These are phyloP conservation scores for Cenchrus purpureus DNA, from an alignment of 176 grass and related monocot species.

Conservation along the genomic window DNA sequence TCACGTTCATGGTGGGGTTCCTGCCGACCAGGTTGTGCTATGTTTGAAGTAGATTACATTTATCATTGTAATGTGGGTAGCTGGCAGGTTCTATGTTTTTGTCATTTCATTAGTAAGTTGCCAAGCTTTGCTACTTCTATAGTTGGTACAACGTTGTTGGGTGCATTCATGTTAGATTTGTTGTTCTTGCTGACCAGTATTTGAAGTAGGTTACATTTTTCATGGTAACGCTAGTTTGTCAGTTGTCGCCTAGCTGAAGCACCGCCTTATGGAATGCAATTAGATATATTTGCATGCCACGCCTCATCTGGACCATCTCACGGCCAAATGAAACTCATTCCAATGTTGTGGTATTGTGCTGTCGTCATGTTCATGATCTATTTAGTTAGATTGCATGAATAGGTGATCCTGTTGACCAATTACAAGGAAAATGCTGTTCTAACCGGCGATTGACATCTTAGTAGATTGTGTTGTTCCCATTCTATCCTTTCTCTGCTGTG, in stretches of 20 bases:
- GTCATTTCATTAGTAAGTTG: background rate
- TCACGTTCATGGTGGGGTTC: background rate
- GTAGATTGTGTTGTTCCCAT: background rate
- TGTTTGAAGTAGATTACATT: background rate
- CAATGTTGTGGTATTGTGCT: background rate
- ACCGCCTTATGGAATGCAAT: background rate
- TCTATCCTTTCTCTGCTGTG: background rate
- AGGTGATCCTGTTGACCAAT: background rate
- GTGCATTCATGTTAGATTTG: background rate
- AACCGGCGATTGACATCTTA: background rate
- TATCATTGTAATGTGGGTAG: background rate
- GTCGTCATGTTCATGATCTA: background rate
- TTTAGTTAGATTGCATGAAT: conserved; percentile 11
- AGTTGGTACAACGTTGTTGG: background rate
- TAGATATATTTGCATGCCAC: conserved; percentile 11
- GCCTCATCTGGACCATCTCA: background rate
- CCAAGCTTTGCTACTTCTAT: conserved; percentile 18
- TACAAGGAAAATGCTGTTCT: background rate
- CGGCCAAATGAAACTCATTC: background rate
- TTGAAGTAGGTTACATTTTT: background rate
- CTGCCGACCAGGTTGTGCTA: background rate
- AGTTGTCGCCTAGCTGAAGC: conserved; percentile 21
- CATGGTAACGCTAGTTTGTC: conserved; percentile 7
- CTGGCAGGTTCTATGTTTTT: background rate
- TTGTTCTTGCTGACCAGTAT: background rate